phyloP scores from a whole-genome alignment of 805 yeast species.

The Debaryomyces castellii region DNA sequence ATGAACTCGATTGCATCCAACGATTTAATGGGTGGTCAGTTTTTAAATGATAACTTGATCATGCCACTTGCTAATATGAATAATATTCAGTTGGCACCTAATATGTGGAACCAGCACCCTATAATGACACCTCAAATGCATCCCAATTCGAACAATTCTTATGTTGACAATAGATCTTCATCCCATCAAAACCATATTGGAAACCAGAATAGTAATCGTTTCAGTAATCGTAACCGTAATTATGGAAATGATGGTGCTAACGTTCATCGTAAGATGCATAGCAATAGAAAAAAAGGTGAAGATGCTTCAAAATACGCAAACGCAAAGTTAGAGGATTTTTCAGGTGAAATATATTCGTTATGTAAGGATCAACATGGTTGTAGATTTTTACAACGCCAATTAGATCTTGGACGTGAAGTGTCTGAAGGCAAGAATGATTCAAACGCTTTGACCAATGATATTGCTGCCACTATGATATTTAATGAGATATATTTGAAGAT shows the following conservation, averaged over 20 bases:
- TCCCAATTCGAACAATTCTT: background rate
- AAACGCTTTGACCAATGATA: constrained; percentile 21
- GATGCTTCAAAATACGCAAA: constrained; percentile 70
- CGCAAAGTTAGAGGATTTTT: constrained; percentile 65
- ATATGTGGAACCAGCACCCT: constrained; percentile 19
- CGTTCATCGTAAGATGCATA: constrained; percentile 43
- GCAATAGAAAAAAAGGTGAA: constrained; percentile 48
- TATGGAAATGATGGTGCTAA: constrained; percentile 28
- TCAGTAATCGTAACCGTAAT: constrained; percentile 5
- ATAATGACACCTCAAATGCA: constrained; percentile 6
- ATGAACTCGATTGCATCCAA: background rate
- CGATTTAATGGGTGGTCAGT: constrained; percentile 1
- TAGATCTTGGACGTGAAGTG: constrained; percentile 56
- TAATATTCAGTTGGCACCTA: constrained; percentile 3
- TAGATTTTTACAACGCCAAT: constrained; percentile 82
- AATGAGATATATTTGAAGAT: constrained; percentile 75
- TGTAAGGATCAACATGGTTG: constrained; percentile 98
- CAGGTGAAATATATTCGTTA: constrained; percentile 71
- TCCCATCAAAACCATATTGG: background rate
- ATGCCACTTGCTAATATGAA: constrained; percentile 4
- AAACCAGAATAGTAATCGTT: constrained; percentile 7
- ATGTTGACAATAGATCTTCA: constrained; percentile 1
- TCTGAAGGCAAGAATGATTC: constrained; percentile 7
- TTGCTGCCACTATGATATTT: constrained; percentile 73
- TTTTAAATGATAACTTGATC: constrained; percentile 2